Percentiles rank a stretch among this genome's conserved stretches.
These are phyloP conservation scores for Ampelocalamus luodianensis DNA, from an alignment of 176 grass and related monocot genomes.

Conservation along the genomic window DNA sequence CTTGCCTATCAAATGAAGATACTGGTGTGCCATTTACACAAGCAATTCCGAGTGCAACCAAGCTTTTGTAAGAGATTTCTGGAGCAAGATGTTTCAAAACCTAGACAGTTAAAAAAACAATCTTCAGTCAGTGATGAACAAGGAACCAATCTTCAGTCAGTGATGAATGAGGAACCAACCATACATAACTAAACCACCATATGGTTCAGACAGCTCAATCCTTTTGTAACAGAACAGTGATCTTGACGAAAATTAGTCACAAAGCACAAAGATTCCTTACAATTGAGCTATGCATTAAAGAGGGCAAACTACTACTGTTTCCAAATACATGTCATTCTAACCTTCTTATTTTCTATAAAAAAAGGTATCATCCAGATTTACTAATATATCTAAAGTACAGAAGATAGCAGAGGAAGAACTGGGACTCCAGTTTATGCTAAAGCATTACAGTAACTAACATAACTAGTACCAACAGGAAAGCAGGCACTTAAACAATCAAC, in stretches of 20 bases:
- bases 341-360: background rate
- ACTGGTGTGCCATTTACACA: conserved; percentile 68
- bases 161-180: background rate
- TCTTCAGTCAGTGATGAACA: background rate
- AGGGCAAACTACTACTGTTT: background rate
- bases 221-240: background rate
- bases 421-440: background rate
- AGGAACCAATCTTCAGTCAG: background rate
- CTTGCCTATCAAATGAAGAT: conserved; percentile 67
- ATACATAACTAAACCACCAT: background rate
- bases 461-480: background rate
- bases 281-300: background rate
- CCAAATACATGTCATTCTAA: background rate
- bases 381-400: background rate
- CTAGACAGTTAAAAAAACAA: conserved; percentile 47
- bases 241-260: background rate
- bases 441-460: background rate
- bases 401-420: background rate
- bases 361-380: background rate
- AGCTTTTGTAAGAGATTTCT: conserved; percentile 63
- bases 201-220: background rate
- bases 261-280: background rate
- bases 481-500: background rate
- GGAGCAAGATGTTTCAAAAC: conserved; percentile 68
- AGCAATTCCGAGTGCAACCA: conserved; percentile 75